Evolutionary conservation across 2,329 filamentous ascomycete species (phyloP), one percentile per base, ranked within the genome.

Genomic region (Penicillium glabrum): DNA sequence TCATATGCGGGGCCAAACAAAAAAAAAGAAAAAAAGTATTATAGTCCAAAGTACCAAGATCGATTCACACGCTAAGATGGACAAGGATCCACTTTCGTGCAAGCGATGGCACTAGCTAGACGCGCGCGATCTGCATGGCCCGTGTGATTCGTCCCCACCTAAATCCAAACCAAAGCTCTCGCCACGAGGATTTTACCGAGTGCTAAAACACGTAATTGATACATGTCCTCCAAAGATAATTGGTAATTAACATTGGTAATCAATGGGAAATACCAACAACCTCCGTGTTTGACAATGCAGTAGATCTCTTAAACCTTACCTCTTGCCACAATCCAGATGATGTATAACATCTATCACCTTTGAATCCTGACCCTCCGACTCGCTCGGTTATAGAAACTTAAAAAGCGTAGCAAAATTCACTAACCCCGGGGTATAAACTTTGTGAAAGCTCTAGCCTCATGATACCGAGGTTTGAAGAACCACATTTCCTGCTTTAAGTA

Each of bases 51-150:
- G 37, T 39, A 41, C 37, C 33, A 9, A 48, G 29, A 48, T 43
- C 24, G 24, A 29, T n/a, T 37, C 31, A 48, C 31, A 48, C 46
- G 46, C 29, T 48, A 48, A 37, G 14, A 21, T 10, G 37, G 19
- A 29, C 27, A 5, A 6, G 37, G 37, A 21, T 21, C 37, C 37
- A 41, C 47, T 37, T 48, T 23, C 11, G 46, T 27, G 41, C 35
- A 37, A 48, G 46, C 46, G 23, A 49, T 49, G 47, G 23, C 47
- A 49, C 47, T 49, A 49, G 51, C 27, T 54, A 39, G 35, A 41
- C 33, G 26, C 29, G 27, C 44, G 39, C 24, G 53, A 54, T 54
- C 53, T 35, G 14, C 46, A 46, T 21, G 39, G 46, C 27, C 48
- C 53, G 19, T 31, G 33, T 8, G 13, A 21, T 46, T 27, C 21